Evolutionary conservation across 2,329 filamentous ascomycete species (phyloP).

Genomic region (Phialemonium atrogriseum): DNA sequence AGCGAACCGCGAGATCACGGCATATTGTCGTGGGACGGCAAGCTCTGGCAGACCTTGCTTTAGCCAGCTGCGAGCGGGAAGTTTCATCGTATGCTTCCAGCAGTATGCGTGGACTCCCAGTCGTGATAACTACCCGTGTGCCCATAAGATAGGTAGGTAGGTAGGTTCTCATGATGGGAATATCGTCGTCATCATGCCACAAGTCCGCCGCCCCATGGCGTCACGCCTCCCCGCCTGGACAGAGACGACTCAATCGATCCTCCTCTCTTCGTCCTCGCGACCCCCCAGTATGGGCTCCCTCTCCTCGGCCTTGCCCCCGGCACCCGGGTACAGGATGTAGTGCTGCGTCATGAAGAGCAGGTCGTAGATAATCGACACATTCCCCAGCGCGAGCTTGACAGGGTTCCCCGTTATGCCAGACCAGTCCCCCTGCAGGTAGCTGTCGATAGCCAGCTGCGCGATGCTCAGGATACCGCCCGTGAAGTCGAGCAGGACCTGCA

Average conservation of each 20-base stretch:
- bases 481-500: slow-evolving; percentile 76
- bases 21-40: no score
- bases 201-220: no score
- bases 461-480: slow-evolving; percentile 72
- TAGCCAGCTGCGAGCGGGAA: no score
- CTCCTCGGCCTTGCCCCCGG: slow-evolving; percentile 22
- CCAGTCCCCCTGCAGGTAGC: slow-evolving; percentile 79
- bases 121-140: no score
- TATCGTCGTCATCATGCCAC: no score
- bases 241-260: slow-evolving; percentile 25
- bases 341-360: slow-evolving; percentile 82
- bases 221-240: not conserved
- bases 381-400: slow-evolving; percentile 79
- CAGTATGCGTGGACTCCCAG: no score
- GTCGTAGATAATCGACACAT: slow-evolving; percentile 82
- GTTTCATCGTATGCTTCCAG: no score
- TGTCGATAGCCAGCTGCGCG: slow-evolving; percentile 75
- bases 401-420: slow-evolving; percentile 85
- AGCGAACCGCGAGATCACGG: no score
- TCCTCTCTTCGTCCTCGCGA: slow-evolving; percentile 18
- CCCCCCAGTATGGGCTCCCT: slow-evolving; percentile 26
- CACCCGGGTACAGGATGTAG: slow-evolving; percentile 62
- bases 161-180: no score
- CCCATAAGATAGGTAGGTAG: no score
- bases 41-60: no score